A percentile compares a stretch with the other conserved stretches of the same genome.
These are phyloP conservation scores for Beauveria sp. DNA, from an alignment of 2,329 filamentous ascomycete species.

Conservation along the genomic window DNA sequence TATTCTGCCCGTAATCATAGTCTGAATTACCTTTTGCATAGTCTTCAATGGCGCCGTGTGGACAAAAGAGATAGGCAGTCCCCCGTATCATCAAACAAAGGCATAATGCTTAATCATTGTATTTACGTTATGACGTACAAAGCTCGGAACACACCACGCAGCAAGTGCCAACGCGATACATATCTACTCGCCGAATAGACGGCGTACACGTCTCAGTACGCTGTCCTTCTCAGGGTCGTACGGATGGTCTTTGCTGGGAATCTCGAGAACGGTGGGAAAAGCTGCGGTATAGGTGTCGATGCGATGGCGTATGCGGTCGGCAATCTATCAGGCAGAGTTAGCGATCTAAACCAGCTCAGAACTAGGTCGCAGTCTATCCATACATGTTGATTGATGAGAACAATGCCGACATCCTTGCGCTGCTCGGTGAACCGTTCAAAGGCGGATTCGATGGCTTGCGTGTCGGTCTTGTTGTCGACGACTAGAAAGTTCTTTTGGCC, in stretches of 20 bases:
- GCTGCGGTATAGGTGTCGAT: conserved; percentile 90
- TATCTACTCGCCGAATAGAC: conserved; percentile 58
- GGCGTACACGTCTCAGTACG: conserved; percentile 76
- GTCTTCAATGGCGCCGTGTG: background rate
- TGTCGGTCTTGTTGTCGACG: conserved; percentile 90
- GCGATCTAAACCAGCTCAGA: background rate
- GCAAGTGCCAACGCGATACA: background rate
- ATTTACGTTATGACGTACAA: background rate
- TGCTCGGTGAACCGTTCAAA: conserved; percentile 85
- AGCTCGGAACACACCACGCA: background rate
- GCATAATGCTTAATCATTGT: background rate
- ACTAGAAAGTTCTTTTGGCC: conserved; percentile 97
- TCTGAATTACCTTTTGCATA: background rate
- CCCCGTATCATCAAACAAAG: background rate
- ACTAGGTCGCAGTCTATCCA: background rate
- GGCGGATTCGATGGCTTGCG: conserved; percentile 74
- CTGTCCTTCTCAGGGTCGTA: conserved; percentile 99
- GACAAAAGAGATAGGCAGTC: too few relatives aligned
- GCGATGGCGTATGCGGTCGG: conserved; percentile 83
- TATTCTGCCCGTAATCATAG: conserved; percentile 8
- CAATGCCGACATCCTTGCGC: conserved; percentile 92
- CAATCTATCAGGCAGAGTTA: conserved; percentile 52
- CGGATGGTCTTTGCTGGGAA: conserved; percentile 96
- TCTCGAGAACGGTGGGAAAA: conserved; percentile 93
- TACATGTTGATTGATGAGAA: conserved; percentile 97